phyloP scores from a whole-genome alignment of 2,329 filamentous ascomycete genomes.

The Onygenales sp. region DNA sequence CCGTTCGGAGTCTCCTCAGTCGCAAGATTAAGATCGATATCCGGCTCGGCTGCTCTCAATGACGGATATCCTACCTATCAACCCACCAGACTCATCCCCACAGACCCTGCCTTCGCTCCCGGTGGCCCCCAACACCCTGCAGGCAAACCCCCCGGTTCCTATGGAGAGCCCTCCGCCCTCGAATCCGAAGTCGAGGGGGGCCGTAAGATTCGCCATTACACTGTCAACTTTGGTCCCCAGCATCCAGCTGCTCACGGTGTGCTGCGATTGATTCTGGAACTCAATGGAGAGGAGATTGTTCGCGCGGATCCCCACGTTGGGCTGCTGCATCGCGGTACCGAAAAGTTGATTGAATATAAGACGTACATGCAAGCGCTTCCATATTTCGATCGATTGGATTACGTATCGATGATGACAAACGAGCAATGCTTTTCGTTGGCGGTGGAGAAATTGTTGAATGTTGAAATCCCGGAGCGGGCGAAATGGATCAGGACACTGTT shows the following conservation, averaged over 20 bases:
- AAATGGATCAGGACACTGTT: slow-evolving; percentile 97
- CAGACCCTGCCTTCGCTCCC: slow-evolving; percentile 46
- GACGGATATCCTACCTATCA: slow-evolving; percentile 41
- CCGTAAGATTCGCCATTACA: slow-evolving; percentile 96
- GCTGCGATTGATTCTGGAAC: slow-evolving; percentile 90
- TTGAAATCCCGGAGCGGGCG: slow-evolving; percentile 88
- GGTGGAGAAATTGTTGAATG: slow-evolving; percentile 94
- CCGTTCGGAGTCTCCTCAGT: slow-evolving; percentile 29
- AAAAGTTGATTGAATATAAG: slow-evolving; percentile 99
- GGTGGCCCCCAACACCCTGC: slow-evolving; percentile 30
- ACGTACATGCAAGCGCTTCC: slow-evolving; percentile 96
- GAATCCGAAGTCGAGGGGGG: slow-evolving; percentile 37
- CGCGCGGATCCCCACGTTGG: slow-evolving; percentile 95
- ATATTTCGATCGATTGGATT: slow-evolving; percentile 98
- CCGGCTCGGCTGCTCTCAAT: slow-evolving; percentile 45
- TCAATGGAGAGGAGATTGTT: slow-evolving; percentile 96
- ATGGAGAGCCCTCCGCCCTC: slow-evolving; percentile 24
- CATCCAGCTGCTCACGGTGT: slow-evolving; percentile 98
- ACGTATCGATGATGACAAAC: slow-evolving; percentile 99
- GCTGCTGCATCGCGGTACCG: slow-evolving; percentile 88
- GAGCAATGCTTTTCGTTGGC: slow-evolving; percentile 95
- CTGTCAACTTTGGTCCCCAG: slow-evolving; percentile 98
- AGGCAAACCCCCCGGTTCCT: not conserved
- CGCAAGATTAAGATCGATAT: slow-evolving; percentile 45
- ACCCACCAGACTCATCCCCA: slow-evolving; percentile 47